These are phyloP conservation scores for Globisporangium nagaii DNA, from an alignment of 352 stramenopile genomes.

Conservation along the genomic window DNA sequence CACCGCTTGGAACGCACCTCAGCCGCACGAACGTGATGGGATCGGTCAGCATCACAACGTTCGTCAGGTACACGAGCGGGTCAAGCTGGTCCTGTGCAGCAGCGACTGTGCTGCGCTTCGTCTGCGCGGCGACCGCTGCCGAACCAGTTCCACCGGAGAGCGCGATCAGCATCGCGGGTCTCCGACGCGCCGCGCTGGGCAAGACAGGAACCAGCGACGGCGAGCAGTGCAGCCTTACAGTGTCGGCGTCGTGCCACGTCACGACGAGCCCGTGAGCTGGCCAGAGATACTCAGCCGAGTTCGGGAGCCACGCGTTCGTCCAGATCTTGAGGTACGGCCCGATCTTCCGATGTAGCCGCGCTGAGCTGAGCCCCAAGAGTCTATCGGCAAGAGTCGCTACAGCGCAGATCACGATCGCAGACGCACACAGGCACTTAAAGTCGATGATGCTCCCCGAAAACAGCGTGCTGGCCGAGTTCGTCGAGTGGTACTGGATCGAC, in stretches of 20 bases:
- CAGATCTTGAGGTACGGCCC: neutral
- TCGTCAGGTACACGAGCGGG: neutral
- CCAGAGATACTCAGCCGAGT: neutral
- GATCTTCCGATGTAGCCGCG: neutral
- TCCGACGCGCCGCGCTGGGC: neutral
- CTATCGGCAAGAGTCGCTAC: neutral
- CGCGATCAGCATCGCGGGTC: neutral
- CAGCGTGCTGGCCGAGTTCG: neutral
- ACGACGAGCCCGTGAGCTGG: neutral
- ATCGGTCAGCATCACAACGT: conserved; percentile 2
- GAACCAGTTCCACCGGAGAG: neutral
- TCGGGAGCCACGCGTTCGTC: neutral
- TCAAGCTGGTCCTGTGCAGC: neutral
- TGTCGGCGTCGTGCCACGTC: neutral
- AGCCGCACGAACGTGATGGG: neutral
- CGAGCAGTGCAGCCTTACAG: neutral
- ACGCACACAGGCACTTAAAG: neutral
- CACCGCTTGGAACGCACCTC: neutral
- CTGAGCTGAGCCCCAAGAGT: neutral
- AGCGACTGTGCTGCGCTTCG: neutral
- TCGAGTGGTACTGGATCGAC: neutral
- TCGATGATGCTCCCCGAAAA: neutral
- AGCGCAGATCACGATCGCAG: neutral
- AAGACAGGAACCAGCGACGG: neutral
- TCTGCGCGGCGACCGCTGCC: neutral